Base-by-base conservation (phyloP, 805 yeast genomes). In the Pichia cephalocereana region DNA sequence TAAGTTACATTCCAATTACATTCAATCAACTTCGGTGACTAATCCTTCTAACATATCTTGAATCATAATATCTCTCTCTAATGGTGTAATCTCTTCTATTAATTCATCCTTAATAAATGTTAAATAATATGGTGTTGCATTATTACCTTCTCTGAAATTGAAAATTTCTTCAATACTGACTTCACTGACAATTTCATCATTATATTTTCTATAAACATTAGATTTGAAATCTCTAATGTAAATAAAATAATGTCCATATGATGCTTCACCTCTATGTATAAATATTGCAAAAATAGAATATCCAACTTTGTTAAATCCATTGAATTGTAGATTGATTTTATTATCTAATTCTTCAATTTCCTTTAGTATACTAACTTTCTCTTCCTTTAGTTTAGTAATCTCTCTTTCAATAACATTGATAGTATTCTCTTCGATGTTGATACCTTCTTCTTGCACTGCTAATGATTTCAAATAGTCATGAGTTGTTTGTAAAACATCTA, bases 161-260 rank as follows among this genome's bases (percentile, higher is more conserved):
- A 82, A 76, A 4, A 86, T 86, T 60, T 84, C 88, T 23, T 70
- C 72, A 1, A 72, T 68, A 0, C 79, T 68, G 1, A 85, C 96
- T 54, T 83, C 95, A 3, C 88, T 79, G n/a, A 93, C 95, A n/a
- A 75, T 74, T 58, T 93, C 98, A 68, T 93, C 99, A 60, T 93
- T 93, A 65, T 93, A 93, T 69, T 88, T 90, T 52, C 96, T 72
- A 77, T 80, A 93, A 19, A 85, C 68, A 30, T 77, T 74, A 18
- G 74, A 71, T 52, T 74, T 74, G 3, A 80, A 77, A 64, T 93
- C 98, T 50, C 77, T 79, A 52, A 93, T 90, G 62, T 91, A 93
- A 17, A 91, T 78, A 97, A 98, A 93, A 65, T 93, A 93, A 65
- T 93, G 99, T 2, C 99, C 99, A 60, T 86, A 91, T 45, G 88